Base-by-base conservation (phyloP, 2,329 filamentous ascomycete genomes). In the Epichloe elymi region DNA sequence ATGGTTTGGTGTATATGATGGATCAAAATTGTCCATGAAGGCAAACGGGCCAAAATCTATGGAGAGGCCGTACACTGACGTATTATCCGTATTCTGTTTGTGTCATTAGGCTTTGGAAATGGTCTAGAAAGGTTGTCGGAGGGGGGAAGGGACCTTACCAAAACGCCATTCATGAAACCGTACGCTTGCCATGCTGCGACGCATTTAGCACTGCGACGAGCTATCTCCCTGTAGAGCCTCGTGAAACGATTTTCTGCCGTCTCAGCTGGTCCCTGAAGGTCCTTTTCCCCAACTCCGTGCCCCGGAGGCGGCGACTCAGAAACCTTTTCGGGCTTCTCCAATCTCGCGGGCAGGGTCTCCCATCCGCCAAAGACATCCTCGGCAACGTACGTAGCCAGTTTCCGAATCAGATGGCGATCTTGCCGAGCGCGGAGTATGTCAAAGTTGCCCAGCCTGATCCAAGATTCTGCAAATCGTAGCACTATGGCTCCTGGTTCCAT, bases 91-190 rank as follows among this genome's bases (percentile, higher is more conserved):
- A 68, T 98, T 98, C 67, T 70, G 15, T 45, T 4, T 4, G 8
- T 37, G 3, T 14, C 5, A 49, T 68, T 46, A 67, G 59, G 59
- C 36, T 19, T 30, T 30, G 14, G 5, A 10, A 14, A 15, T 6
- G 7, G 14, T 42, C 19, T 15, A 36, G 12, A 5, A 39, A 12
- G 17, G 17, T 8, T 12, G 11, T n/a, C 4, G 33, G 4, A 39
- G 14, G n/a, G 23, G 7, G 5, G 20, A 23, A 6, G 23, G 11
- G 7, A 11, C 56, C 63, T 55, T 57, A 70, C 67, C 52, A 98
- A 74, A 4, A 98, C 93, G 44, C 93, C 93, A 61, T 98, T 98
- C 77, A 95, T 97, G 70, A 98, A 98, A n/a, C 88, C 93, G 62
- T 97, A 97, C 0, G 88, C 89, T 70, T 98, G 94, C 91, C 93